Evolutionary conservation across 345 rosid species (phyloP), one percentile per base, ranked within the genome.

Genomic region (Draba incana): DNA sequence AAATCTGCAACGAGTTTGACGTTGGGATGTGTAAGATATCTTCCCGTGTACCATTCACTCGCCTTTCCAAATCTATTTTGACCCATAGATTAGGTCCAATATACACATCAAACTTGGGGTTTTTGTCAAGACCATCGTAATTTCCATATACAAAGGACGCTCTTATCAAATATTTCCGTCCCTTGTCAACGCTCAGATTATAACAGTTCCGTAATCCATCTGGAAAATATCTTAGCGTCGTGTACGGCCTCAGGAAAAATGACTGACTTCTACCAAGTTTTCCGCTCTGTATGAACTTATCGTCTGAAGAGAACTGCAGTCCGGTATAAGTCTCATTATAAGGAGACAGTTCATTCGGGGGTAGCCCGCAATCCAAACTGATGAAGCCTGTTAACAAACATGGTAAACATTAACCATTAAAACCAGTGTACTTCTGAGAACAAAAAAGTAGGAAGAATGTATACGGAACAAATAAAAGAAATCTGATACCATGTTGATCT

Each of bases 201-300:
- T 85, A 85, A 44, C 85, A 83, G 14, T 83, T 83, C 16, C 66
- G 74, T 9, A 0, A 45, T 48, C 87, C 89, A 0, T 85, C 20
- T 0, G 84, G 83, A 63, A 83, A 83, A 53, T 61, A 70, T 63
- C 78, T 81, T 4, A 72, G 1, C 44, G 10, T 64, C 46, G 0
- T 5, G 53, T 0, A 15, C 0, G 62, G 56, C 76, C 10, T 53
- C 55, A 0, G 1, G 33, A 2, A 14, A 14, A 13, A 62, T 0
- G n/a, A n/a, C n/a, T n/a, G 49, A 30, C 73, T n/a, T 1, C 6
- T 5, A 38, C 12, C 54, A n/a, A n/a, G 57, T 9, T 6, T 8
- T 2, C 84, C 83, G 0, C 80, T 38, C 9, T 60, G 16, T 46
- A 71, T 62, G 71, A 50, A 79, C 2, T 23, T 41, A 31, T 33